Evolutionary conservation across 495 filamentous ascomycete genomes (phyloP), one percentile per base, ranked within the genome.

Genomic region (Trichoderma parareesei): DNA sequence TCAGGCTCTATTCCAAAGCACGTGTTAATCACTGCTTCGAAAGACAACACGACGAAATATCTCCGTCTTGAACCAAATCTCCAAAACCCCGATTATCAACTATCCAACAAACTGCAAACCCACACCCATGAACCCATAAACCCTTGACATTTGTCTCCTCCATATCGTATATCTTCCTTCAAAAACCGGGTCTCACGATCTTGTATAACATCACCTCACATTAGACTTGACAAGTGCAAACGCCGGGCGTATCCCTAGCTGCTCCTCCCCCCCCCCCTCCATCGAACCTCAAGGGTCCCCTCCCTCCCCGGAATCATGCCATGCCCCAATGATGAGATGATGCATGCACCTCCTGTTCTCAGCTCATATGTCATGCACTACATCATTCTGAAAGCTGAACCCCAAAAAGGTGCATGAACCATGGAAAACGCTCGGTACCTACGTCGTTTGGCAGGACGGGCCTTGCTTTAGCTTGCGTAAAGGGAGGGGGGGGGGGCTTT

Each of bases 401-500:
- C 48, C 48, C 9, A 9, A 10, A 5, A 35, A 10, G 9, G 53
- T 57, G 53, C 53, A 57, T 57, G 53, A 57, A 57, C 53, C 53
- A 49, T 27, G 27, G 27, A 49, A 49, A 16, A 18, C 46, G 16
- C 18, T 18, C 46, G 46, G 16, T 18, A 49, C 18, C 18, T 11
- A 57, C 20, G 8, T 33, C 10, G 37, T 14, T 8, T n/a, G 20
- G 20, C 20, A 57, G 27, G 27, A 57, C 53, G 53, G 53, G 53
- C 8, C 53, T 37, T 57, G 53, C 53, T 14, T 57, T 57, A 57
- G 53, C 53, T 57, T 16, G 33, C 7, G 53, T 57, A 57, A 27
- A 27, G 53, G 33, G 27, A 2, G 27, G 27, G 0, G 53, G 53
- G 33, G 27, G 27, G 27, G 27, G 0, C 27, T 27, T 27, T 27